Evolutionary conservation across 2,329 filamentous ascomycete genomes (phyloP).

Genomic region (Arthrinium puccinioides): DNA sequence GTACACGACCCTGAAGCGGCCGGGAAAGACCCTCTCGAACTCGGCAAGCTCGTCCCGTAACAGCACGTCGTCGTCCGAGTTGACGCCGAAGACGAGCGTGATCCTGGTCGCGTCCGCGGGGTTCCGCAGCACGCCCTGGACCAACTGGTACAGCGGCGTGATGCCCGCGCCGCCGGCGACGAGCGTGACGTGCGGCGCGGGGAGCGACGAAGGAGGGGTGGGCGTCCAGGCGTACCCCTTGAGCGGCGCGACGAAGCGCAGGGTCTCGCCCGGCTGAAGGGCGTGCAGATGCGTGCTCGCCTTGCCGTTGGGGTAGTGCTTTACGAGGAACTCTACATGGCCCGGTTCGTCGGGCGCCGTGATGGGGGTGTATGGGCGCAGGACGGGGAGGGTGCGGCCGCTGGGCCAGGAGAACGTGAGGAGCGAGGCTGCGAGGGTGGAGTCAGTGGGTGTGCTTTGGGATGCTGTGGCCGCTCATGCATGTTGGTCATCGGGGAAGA

Average conservation of each 20-base stretch:
- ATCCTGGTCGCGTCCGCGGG: conserved; percentile 55
- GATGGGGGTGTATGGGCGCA: conserved; percentile 62
- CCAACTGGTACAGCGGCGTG: conserved; percentile 61
- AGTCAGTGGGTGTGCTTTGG: neutral
- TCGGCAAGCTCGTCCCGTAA: conserved; percentile 47
- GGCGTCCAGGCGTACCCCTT: conserved; percentile 47
- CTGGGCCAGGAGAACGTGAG: conserved; percentile 53
- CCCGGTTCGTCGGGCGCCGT: conserved; percentile 50
- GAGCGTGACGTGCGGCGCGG: conserved; percentile 47
- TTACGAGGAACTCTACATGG: conserved; percentile 57
- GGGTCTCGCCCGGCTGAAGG: conserved; percentile 51
- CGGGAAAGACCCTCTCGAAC: conserved; percentile 41
- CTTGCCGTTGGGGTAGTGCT: conserved; percentile 60
- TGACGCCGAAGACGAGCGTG: conserved; percentile 60
- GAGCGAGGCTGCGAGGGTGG: conserved; percentile 37
- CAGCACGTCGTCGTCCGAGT: conserved; percentile 55
- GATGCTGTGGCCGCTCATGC: too few species aligned
- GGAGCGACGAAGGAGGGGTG: too few species aligned
- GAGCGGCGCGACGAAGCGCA: conserved; percentile 50
- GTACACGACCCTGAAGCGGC: conserved; percentile 50
- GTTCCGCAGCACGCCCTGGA: conserved; percentile 54
- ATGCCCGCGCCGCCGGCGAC: conserved; percentile 68
- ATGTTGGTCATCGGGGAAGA: neutral
- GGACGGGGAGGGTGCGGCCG: conserved; percentile 48
- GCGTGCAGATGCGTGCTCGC: conserved; percentile 60